phyloP scores from a whole-genome alignment of 805 yeast species.

The Brettanomyces anomalus region DNA sequence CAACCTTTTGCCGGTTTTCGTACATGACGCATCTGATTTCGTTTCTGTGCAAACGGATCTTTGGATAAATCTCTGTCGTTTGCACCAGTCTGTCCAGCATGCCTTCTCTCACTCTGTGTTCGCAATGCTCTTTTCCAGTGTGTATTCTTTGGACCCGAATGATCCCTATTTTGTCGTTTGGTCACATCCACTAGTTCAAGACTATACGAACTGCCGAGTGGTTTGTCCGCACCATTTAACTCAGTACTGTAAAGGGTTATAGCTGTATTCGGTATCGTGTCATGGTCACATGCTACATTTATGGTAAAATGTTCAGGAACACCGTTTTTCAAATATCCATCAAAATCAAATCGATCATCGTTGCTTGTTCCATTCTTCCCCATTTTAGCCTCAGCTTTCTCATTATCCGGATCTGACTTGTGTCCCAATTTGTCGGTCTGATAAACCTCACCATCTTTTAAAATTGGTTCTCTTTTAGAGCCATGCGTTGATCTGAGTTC shows the following conservation, averaged over 20 bases:
- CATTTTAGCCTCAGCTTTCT: too few species aligned
- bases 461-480: too few species aligned
- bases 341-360: slow-evolving; percentile 3
- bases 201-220: not conserved
- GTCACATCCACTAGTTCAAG: not conserved
- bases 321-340: not conserved
- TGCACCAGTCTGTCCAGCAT: not conserved
- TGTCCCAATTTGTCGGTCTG: too few species aligned
- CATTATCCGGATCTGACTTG: too few species aligned
- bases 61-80: not conserved
- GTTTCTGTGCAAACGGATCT: too few species aligned
- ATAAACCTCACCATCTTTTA: too few species aligned
- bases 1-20: not conserved
- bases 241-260: not conserved
- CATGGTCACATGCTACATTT: not conserved
- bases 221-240: not conserved
- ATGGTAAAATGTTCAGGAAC: not conserved
- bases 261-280: not conserved
- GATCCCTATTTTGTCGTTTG: not conserved
- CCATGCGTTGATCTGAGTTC: too few species aligned
- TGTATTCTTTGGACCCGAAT: not conserved
- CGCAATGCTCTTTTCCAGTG: slow-evolving; percentile 1
- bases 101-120: not conserved
- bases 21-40: too few species aligned
- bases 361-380: not conserved